Evolutionary conservation across 805 yeast genomes (phyloP).

Genomic region (Yarrowia sp.): DNA sequence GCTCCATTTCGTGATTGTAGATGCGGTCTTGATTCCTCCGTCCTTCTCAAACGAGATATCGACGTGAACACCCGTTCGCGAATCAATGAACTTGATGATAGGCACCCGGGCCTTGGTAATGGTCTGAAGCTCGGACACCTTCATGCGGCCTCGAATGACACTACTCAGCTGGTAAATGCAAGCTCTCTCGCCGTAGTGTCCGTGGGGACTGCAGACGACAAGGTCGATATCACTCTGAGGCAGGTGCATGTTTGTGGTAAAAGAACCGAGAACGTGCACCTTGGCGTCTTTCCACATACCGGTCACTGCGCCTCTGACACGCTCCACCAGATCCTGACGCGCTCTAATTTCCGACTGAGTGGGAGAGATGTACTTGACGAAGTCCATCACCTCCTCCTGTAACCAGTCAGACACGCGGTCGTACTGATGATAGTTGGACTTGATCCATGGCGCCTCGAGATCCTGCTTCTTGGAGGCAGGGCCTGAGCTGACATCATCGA

Average conservation of each 20-base stretch:
- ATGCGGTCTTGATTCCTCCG: slow-evolving; percentile 81
- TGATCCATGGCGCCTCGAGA: slow-evolving; percentile 67
- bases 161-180: slow-evolving; percentile 71
- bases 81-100: slow-evolving; percentile 84
- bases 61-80: slow-evolving; percentile 64
- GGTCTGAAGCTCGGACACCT: slow-evolving; percentile 76
- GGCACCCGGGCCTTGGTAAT: slow-evolving; percentile 92
- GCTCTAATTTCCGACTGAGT: slow-evolving; percentile 65
- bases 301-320: slow-evolving; percentile 53
- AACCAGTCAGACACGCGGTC: slow-evolving; percentile 83
- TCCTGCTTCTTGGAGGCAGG: slow-evolving; percentile 13
- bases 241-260: slow-evolving; percentile 85
- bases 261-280: slow-evolving; percentile 87
- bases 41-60: slow-evolving; percentile 87
- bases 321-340: slow-evolving; percentile 63
- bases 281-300: slow-evolving; percentile 75
- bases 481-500: neutral
- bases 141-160: slow-evolving; percentile 54
- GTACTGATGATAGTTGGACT: slow-evolving; percentile 70
- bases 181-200: slow-evolving; percentile 57
- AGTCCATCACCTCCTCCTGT: slow-evolving; percentile 79
- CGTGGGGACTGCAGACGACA: slow-evolving; percentile 68
- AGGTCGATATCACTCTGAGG: slow-evolving; percentile 97
- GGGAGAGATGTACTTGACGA: slow-evolving; percentile 82
- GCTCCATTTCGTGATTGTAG: slow-evolving; percentile 72